phyloP scores from a whole-genome alignment of 192 early-diverging fungal genomes.

The Jimgerdemannia lactiflua region DNA sequence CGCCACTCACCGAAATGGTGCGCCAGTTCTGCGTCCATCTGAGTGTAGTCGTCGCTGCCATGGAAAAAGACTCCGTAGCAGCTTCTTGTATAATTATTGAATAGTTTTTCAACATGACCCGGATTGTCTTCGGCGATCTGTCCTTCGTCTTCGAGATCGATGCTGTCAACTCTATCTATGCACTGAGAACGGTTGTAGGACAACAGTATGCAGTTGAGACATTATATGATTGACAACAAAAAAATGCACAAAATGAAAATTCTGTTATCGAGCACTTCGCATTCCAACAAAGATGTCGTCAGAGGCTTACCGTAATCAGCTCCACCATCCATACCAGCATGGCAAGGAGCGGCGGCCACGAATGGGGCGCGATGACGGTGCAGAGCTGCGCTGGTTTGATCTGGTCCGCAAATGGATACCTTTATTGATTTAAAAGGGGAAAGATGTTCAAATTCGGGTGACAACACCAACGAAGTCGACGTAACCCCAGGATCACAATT shows the following conservation, averaged over 20 bases:
- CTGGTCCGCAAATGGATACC: conserved; percentile 42
- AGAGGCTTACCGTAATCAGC: conserved; percentile 43
- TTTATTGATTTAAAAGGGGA: conserved; percentile 3
- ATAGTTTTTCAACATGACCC: conserved; percentile 43
- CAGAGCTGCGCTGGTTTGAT: conserved; percentile 59
- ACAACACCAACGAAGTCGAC: too few relatives aligned
- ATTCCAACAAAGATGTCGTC: background rate
- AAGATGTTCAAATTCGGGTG: too few relatives aligned
- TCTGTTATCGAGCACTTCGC: background rate
- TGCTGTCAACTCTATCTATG: conserved; percentile 2
- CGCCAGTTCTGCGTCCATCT: conserved; percentile 44
- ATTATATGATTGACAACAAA: too few relatives aligned
- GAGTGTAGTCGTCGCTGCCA: conserved; percentile 50
- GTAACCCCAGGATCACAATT: background rate
- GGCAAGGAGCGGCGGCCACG: conserved; percentile 66
- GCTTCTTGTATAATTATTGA: conserved; percentile 53
- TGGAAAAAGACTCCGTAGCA: conserved; percentile 53
- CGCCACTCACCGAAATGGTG: conserved; percentile 44
- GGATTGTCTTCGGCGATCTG: conserved; percentile 19
- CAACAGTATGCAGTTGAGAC: too few relatives aligned
- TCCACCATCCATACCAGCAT: conserved; percentile 72
- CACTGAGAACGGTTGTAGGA: background rate
- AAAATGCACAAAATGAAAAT: too few relatives aligned
- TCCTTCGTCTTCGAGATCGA: conserved; percentile 11
- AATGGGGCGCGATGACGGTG: conserved; percentile 61